Percentiles rank a stretch among this genome's conserved stretches.
Conservation (phyloP, 805 yeast genomes). For the Candida schatavii region DNA sequence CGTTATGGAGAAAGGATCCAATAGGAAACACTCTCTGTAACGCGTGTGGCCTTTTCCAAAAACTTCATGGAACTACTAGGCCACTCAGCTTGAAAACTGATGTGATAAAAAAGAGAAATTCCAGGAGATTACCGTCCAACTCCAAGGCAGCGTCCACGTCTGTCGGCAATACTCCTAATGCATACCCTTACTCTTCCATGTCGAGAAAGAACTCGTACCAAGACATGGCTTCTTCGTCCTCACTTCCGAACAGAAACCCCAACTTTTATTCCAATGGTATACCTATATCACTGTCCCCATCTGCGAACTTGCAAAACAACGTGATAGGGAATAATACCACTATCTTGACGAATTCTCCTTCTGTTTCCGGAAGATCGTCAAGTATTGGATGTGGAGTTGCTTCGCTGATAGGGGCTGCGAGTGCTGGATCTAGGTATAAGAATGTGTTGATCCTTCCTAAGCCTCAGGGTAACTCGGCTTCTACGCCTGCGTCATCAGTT, state of each 20-base stretch:
- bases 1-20: slow-evolving; percentile 61
- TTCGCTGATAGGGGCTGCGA: neutral
- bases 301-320: neutral
- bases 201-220: slow-evolving; percentile 4
- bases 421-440: slow-evolving; percentile 23
- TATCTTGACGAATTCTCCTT: neutral
- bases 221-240: slow-evolving; percentile 1
- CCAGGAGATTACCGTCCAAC: slow-evolving; percentile 29
- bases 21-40: slow-evolving; percentile 60
- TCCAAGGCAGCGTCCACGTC: slow-evolving; percentile 6
- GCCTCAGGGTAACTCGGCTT: slow-evolving; percentile 17
- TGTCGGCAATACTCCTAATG: neutral
- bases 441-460: slow-evolving; percentile 42
- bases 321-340: neutral
- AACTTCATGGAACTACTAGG: slow-evolving; percentile 60
- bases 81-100: slow-evolving; percentile 58
- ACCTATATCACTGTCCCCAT: slow-evolving; percentile 1
- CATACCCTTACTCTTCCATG: neutral
- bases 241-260: slow-evolving; percentile 2
- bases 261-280: slow-evolving; percentile 3
- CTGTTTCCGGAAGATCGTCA: neutral
- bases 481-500: slow-evolving; percentile 5
- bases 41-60: slow-evolving; percentile 61
- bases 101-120: slow-evolving; percentile 54
- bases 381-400: neutral